Percentiles rank a stretch among this genome's conserved stretches.
These are phyloP conservation scores for Stephanocyclus meneghinianus DNA, from an alignment of 352 stramenopile species.

Conservation along the genomic window DNA sequence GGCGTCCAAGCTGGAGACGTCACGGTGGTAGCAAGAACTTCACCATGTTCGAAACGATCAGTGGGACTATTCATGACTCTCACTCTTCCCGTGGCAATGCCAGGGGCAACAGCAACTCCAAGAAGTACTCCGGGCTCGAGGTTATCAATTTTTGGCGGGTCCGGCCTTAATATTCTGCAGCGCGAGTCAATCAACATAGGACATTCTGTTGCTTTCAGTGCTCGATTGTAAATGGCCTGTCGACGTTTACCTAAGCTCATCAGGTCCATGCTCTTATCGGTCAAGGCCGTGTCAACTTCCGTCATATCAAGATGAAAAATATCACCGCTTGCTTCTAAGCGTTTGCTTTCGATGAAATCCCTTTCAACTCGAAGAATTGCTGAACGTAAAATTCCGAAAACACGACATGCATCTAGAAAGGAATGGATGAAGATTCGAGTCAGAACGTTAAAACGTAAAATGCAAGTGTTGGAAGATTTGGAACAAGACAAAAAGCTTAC, in stretches of 20 bases:
- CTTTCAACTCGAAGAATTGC: slow-evolving; percentile 19
- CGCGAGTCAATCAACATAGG: slow-evolving; percentile 32
- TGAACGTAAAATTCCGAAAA: slow-evolving; percentile 16
- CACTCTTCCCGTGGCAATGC: slow-evolving; percentile 22
- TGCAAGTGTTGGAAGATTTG: no score
- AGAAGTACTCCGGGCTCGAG: slow-evolving; percentile 10
- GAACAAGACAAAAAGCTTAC: neutral
- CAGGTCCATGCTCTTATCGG: slow-evolving; percentile 15
- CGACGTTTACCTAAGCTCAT: slow-evolving; percentile 21
- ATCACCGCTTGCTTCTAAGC: slow-evolving; percentile 21
- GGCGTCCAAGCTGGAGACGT: slow-evolving; percentile 34
- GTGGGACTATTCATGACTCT: slow-evolving; percentile 18
- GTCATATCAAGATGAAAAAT: slow-evolving; percentile 32
- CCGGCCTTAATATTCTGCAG: slow-evolving; percentile 29
- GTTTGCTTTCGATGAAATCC: slow-evolving; percentile 20
- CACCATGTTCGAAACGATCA: slow-evolving; percentile 26
- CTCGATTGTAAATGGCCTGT: slow-evolving; percentile 23
- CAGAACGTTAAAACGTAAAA: no score
- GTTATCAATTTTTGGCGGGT: slow-evolving; percentile 5
- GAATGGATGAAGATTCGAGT: no score
- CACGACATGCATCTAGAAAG: neutral
- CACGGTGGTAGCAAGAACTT: slow-evolving; percentile 28
- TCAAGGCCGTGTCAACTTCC: slow-evolving; percentile 26
- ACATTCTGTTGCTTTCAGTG: slow-evolving; percentile 22
- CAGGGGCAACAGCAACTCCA: slow-evolving; percentile 26